Conservation (phyloP, 1,284 basidiomycete species). For the Apiotrichum veenhuisii region DNA sequence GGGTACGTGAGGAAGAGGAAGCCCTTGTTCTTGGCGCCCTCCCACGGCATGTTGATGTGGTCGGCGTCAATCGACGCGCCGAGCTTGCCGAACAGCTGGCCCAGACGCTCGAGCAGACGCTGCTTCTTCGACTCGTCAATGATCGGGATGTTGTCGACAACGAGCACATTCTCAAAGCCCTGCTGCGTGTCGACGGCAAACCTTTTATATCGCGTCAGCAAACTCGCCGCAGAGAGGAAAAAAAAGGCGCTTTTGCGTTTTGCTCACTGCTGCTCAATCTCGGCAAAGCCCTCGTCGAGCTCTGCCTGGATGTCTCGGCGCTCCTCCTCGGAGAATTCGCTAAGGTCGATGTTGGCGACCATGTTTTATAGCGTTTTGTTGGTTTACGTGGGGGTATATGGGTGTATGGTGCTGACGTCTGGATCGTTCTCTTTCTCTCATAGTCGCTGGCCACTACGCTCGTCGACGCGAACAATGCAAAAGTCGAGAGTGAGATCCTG, state of each 20-base stretch:
- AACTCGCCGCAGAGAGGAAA: not conserved
- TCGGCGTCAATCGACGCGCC: conserved; percentile 72
- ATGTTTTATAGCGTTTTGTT: not conserved
- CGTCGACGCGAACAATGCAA: not conserved
- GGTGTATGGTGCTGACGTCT: not conserved
- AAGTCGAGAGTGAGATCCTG: not conserved
- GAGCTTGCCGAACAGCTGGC: conserved; percentile 75
- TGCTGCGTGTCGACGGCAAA: conserved; percentile 72
- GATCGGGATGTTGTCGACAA: conserved; percentile 80
- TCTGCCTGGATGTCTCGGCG: conserved; percentile 70
- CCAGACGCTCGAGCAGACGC: conserved; percentile 70
- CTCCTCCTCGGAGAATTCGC: conserved; percentile 44
- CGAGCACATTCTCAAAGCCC: conserved; percentile 77
- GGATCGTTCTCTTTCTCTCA: not conserved
- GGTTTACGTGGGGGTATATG: not conserved
- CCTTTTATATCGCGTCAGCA: conserved; percentile 53
- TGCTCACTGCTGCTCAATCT: conserved; percentile 88
- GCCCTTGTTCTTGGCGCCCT: conserved; percentile 76
- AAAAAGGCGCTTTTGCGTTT: conserved; percentile 31
- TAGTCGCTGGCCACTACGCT: too few species aligned
- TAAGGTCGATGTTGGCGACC: conserved; percentile 13
- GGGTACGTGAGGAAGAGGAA: conserved; percentile 89
- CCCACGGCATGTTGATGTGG: conserved; percentile 77
- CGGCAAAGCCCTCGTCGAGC: conserved; percentile 60
- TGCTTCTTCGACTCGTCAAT: conserved; percentile 78